These are phyloP conservation scores for Cyclostephanos tholiformis DNA, from an alignment of 108 stramenopile species.

Conservation along the genomic window DNA sequence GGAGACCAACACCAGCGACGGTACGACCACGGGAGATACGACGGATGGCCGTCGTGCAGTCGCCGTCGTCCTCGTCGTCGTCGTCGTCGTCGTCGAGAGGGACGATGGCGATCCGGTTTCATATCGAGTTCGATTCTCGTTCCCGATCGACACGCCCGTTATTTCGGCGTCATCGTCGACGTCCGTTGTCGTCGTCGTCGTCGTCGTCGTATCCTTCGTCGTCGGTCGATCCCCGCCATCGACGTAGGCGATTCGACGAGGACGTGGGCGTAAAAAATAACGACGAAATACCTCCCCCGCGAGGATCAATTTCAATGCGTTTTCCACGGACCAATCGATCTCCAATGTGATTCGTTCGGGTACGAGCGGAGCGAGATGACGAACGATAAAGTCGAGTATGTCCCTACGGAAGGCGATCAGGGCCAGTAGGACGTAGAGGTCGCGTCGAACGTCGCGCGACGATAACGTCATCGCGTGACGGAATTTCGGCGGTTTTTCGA, in stretches of 20 bases:
- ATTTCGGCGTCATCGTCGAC: neutral
- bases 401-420: conserved; percentile 73
- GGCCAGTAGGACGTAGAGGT: conserved; percentile 46
- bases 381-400: conserved; percentile 27
- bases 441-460: conserved; percentile 2
- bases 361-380: conserved; percentile 5
- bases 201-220: neutral
- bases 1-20: neutral
- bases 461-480: too few relatives aligned
- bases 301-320: conserved; percentile 58
- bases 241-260: neutral
- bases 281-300: conserved; percentile 54
- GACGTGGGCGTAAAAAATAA: conserved; percentile 16
- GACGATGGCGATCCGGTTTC: neutral
- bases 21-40: neutral
- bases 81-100: neutral
- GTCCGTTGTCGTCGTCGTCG: neutral
- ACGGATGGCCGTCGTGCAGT: neutral
- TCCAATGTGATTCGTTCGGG: conserved; percentile 14
- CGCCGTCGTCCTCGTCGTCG: neutral
- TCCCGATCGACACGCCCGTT: too few relatives aligned
- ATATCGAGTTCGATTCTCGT: too few relatives aligned
- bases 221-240: neutral
- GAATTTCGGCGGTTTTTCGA: too few relatives aligned
- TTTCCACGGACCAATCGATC: conserved; percentile 42